Percentiles rank a stretch among this genome's conserved stretches.
Evolutionary conservation across 768 basidiomycete genomes (phyloP).

Genomic region (Lactarius trivialis): DNA sequence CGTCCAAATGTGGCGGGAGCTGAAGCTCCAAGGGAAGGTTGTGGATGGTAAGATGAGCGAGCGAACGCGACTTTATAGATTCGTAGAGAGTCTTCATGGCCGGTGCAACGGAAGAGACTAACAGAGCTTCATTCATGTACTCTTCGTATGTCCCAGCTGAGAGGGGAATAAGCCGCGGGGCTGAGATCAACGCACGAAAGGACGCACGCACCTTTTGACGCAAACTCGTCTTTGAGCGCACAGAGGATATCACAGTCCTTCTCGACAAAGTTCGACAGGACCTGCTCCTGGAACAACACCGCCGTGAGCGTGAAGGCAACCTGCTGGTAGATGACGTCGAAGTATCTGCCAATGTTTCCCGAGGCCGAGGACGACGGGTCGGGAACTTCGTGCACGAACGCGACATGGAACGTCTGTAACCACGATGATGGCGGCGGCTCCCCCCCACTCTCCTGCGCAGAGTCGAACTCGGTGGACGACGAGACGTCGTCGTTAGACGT

Average conservation of each 20-base stretch:
- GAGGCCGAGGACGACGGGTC: slow-evolving; percentile 83
- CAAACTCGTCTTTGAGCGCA: slow-evolving; percentile 61
- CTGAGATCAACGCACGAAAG: not conserved
- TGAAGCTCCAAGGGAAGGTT: slow-evolving; percentile 79
- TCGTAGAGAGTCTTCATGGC: slow-evolving; percentile 79
- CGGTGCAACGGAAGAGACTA: slow-evolving; percentile 62
- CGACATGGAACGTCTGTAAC: slow-evolving; percentile 78
- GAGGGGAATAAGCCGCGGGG: not conserved
- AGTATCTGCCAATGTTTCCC: slow-evolving; percentile 69
- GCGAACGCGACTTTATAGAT: slow-evolving; percentile 64
- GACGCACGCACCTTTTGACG: slow-evolving; percentile 48
- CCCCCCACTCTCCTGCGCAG: slow-evolving; percentile 2
- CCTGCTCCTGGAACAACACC: slow-evolving; percentile 88
- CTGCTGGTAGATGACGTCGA: slow-evolving; percentile 85
- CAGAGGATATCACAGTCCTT: slow-evolving; percentile 67
- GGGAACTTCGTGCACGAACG: slow-evolving; percentile 81
- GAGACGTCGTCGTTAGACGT: slow-evolving; percentile 25
- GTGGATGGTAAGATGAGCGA: slow-evolving; percentile 74
- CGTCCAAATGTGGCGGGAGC: slow-evolving; percentile 74
- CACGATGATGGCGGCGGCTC: slow-evolving; percentile 34
- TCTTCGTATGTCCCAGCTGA: slow-evolving; percentile 54
- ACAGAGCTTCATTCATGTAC: slow-evolving; percentile 53
- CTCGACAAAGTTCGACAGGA: slow-evolving; percentile 80
- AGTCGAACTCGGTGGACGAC: slow-evolving; percentile 33
- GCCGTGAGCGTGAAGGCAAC: slow-evolving; percentile 87